These are phyloP conservation scores for Solanum habrochaites DNA, from an alignment of 257 asterid species.

Conservation along the genomic window DNA sequence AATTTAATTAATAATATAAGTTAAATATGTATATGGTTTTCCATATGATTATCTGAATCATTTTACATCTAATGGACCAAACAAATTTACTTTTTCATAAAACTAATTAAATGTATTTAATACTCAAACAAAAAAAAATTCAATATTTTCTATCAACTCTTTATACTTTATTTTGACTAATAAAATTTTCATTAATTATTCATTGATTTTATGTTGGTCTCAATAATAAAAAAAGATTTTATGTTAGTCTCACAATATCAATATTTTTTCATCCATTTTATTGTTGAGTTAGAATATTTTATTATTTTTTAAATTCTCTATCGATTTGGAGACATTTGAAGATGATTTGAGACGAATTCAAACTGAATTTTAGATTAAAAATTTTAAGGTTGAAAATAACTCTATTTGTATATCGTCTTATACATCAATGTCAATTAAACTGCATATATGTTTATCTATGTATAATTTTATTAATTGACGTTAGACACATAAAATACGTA, in stretches of 20 bases:
- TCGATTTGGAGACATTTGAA: background rate
- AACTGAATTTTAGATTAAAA: background rate
- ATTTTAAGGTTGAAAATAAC: background rate
- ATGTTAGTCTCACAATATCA: background rate
- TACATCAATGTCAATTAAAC: background rate
- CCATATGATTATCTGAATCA: background rate
- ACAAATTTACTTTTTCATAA: background rate
- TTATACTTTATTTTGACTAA: background rate
- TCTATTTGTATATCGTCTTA: background rate
- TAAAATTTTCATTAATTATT: background rate
- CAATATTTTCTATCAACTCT: background rate
- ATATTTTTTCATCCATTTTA: background rate
- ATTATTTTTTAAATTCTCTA: background rate
- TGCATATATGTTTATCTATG: background rate
- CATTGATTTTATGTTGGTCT: background rate
- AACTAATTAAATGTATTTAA: background rate
- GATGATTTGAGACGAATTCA: fast-evolving
- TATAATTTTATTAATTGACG: background rate
- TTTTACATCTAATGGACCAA: background rate
- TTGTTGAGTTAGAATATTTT: background rate
- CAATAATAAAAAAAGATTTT: no score
- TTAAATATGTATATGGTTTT: background rate
- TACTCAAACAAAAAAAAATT: background rate
- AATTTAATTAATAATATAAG: background rate
- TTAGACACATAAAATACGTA: background rate